Conservation (phyloP, 2,329 filamentous ascomycete genomes). For the Bipolaris victoriae region DNA sequence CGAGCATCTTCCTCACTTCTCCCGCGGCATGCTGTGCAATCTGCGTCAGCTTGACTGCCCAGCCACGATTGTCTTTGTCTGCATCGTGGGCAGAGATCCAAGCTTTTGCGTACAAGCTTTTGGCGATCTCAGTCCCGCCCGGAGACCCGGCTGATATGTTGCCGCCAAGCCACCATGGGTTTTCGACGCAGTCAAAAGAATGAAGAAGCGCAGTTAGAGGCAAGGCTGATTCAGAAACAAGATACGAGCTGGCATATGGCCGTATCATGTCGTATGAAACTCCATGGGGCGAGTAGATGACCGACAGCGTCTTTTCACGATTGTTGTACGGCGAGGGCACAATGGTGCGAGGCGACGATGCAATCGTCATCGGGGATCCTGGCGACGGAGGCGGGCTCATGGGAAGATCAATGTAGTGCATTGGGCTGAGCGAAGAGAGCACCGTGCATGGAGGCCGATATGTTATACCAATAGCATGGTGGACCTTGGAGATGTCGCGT, state of each 20-base stretch:
- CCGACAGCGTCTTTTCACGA: slow-evolving; percentile 59
- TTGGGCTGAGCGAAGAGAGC: slow-evolving; percentile 40
- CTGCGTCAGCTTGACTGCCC: slow-evolving; percentile 59
- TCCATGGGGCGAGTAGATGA: slow-evolving; percentile 71
- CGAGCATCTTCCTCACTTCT: slow-evolving; percentile 39
- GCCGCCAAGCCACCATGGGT: slow-evolving; percentile 68
- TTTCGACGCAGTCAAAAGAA: slow-evolving; percentile 65
- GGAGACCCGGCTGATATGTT: slow-evolving; percentile 64
- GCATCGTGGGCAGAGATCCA: slow-evolving; percentile 70
- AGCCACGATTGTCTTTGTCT: slow-evolving; percentile 62
- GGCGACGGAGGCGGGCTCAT: slow-evolving; percentile 46
- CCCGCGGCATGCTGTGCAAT: slow-evolving; percentile 47
- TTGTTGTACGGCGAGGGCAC: slow-evolving; percentile 43
- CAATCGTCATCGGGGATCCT: slow-evolving; percentile 40
- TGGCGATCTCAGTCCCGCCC: slow-evolving; percentile 63
- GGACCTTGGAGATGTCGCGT: slow-evolving; percentile 64
- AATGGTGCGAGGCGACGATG: slow-evolving; percentile 42
- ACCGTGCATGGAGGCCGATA: slow-evolving; percentile 65
- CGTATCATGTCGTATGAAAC: slow-evolving; percentile 61
- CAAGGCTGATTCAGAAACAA: slow-evolving; percentile 62
- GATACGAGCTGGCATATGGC: slow-evolving; percentile 63
- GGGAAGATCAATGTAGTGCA: slow-evolving; percentile 47
- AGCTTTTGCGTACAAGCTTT: slow-evolving; percentile 58
- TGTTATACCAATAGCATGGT: slow-evolving; percentile 73
- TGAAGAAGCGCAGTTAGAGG: slow-evolving; percentile 70